Evolutionary conservation across 768 basidiomycete species (phyloP), one percentile per base, ranked within the genome.

Genomic region (Kwoniella botswanensis): DNA sequence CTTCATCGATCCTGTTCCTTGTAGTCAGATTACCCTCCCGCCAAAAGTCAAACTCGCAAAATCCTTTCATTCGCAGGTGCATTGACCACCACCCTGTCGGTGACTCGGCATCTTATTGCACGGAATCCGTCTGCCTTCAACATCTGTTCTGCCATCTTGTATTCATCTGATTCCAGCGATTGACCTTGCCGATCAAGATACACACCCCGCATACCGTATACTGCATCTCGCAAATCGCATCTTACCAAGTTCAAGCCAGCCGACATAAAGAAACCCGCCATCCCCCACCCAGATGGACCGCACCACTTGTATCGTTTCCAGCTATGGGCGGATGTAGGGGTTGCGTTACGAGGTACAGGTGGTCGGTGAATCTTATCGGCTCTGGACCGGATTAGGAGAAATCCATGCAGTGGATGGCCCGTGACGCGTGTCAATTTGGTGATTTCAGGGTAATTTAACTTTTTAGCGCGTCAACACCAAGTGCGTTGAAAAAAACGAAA

Each of bases 321-420:
- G 46, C 46, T 15, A 50, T 18, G 18, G 3, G 46, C 46, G 12
- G 35, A 13, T 50, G 12, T 18, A 50, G 46, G 46, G 46, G 6
- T 13, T 50, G 46, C 35, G 18, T 50, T 15, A 50, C 46, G 46
- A 50, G 46, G 46, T 15, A 50, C 46, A 50, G 12, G 35, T 35
- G 18, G 46, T 18, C 46, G 18, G 46, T 15, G 46, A 13, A 50
- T 50, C 12, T 15, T 50, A 50, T 15, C 46, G 46, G 46, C 46
- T 63, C 42, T 63, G 43, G 61, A 52, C 46, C 50, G 63, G 53
- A 52, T 64, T 64, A 64, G 46, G 50, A 53, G 21, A 55, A 52
- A 52, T 55, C 18, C 17, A 12, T 21, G 35, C 35, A 35, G 7
- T 35, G 35, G 35, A 64, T 29, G 7, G 13, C 15, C 5, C 24